Conservation (phyloP, 805 yeast genomes). For the Wickerhamomyces pijperi region DNA sequence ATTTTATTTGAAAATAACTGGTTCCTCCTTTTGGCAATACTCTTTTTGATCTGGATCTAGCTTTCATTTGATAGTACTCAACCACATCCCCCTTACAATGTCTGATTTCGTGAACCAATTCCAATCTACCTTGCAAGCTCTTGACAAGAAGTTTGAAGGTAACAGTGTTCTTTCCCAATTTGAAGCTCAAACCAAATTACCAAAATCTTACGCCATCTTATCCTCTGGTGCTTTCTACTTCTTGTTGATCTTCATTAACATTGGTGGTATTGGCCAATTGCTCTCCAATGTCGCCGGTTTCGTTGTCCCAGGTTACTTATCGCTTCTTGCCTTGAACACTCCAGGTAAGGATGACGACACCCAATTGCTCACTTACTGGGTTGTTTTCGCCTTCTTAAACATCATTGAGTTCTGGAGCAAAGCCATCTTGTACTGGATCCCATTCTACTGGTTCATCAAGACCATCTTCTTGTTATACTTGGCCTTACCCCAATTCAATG, state of each 20-base stretch:
- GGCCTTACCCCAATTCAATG: constrained; percentile 79
- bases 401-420: constrained; percentile 94
- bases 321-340: constrained; percentile 76
- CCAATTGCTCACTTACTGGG: constrained; percentile 91
- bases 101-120: constrained; percentile 35
- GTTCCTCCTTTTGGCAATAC: too few relatives aligned
- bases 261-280: constrained; percentile 93
- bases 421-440: constrained; percentile 88
- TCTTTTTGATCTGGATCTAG: too few relatives aligned
- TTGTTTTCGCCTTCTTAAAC: constrained; percentile 86
- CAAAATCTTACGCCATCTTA: constrained; percentile 77
- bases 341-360: constrained; percentile 65
- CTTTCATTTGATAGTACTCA: too few relatives aligned
- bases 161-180: constrained; percentile 15
- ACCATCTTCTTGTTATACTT: constrained; percentile 79
- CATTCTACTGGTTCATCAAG: constrained; percentile 93
- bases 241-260: constrained; percentile 71
- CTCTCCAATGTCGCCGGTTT: constrained; percentile 89
- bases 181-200: constrained; percentile 28
- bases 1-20: too few relatives aligned
- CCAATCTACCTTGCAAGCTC: constrained; percentile 32
- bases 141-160: constrained; percentile 24
- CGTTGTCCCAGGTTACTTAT: constrained; percentile 80
- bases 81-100: too few relatives aligned
- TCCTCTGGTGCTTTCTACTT: constrained; percentile 59